A percentile compares a stretch with the other conserved stretches of the same genome.
Conservation (phyloP, 2,329 filamentous ascomycete genomes). For the Raffaelea arxii region DNA sequence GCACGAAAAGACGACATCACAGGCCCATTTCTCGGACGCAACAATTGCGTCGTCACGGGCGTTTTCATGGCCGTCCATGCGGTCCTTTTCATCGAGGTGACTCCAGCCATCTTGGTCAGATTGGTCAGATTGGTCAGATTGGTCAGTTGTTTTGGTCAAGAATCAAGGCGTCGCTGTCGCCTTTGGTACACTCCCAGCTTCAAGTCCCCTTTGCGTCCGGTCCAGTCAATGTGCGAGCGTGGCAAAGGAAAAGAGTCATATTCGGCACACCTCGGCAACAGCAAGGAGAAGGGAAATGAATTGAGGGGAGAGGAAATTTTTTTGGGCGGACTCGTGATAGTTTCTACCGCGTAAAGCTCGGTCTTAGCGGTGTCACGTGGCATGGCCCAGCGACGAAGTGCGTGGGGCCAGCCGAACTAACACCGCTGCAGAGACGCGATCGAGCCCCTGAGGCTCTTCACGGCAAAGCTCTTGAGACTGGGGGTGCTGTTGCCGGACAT, state of each 20-base stretch:
- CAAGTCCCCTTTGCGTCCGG: neutral
- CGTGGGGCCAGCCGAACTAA: no score
- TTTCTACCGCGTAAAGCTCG: constrained; percentile 10
- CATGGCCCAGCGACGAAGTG: no score
- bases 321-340: constrained; percentile 4
- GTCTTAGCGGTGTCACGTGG: no score
- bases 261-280: neutral
- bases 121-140: neutral
- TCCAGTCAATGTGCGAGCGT: neutral
- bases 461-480: no score
- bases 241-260: neutral
- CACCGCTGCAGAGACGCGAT: no score
- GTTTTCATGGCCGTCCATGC: neutral
- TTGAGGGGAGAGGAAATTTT: neutral
- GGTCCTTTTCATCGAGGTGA: neutral
- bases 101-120: neutral
- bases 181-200: neutral
- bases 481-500: no score
- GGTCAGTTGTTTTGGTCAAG: neutral
- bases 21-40: neutral
- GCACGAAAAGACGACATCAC: neutral
- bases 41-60: neutral
- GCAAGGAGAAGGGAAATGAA: neutral
- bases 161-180: neutral
- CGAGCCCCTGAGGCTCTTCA: no score